Evolutionary conservation across 805 yeast species (phyloP).

Genomic region (Hanseniaspora pseudoguilliermondii): DNA sequence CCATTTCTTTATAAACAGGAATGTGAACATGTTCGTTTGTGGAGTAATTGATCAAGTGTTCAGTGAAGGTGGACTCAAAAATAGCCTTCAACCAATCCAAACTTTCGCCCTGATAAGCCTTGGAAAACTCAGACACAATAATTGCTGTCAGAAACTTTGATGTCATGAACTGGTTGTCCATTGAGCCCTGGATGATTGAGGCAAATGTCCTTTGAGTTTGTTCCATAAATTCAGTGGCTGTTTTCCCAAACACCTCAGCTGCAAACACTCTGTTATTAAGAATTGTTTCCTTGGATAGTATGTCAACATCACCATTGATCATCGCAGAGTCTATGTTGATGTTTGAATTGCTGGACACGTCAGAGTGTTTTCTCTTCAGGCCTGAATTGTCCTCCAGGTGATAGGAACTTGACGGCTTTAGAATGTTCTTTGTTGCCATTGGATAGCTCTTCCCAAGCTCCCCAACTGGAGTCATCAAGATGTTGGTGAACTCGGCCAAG

Average conservation of each 20-base stretch:
- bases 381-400: constrained; percentile 22
- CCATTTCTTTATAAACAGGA: constrained; percentile 48
- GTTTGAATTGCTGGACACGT: constrained; percentile 35
- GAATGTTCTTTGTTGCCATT: constrained; percentile 61
- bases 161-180: constrained; percentile 59
- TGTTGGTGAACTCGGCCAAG: constrained; percentile 44
- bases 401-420: constrained; percentile 53
- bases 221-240: constrained; percentile 39
- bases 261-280: constrained; percentile 64
- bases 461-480: constrained; percentile 89
- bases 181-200: constrained; percentile 29
- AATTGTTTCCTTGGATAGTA: constrained; percentile 65
- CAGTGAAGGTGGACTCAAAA: constrained; percentile 36
- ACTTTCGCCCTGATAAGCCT: constrained; percentile 17
- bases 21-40: neutral
- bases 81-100: constrained; percentile 16
- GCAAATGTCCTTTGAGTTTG: constrained; percentile 30
- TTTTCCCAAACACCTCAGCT: constrained; percentile 61
- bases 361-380: constrained; percentile 24
- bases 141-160: constrained; percentile 63
- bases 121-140: constrained; percentile 57
- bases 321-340: constrained; percentile 91
- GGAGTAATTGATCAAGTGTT: neutral
- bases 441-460: constrained; percentile 75
- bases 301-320: constrained; percentile 76